These are phyloP conservation scores for Candida gorgasii DNA, from an alignment of 805 yeast species.

Conservation along the genomic window DNA sequence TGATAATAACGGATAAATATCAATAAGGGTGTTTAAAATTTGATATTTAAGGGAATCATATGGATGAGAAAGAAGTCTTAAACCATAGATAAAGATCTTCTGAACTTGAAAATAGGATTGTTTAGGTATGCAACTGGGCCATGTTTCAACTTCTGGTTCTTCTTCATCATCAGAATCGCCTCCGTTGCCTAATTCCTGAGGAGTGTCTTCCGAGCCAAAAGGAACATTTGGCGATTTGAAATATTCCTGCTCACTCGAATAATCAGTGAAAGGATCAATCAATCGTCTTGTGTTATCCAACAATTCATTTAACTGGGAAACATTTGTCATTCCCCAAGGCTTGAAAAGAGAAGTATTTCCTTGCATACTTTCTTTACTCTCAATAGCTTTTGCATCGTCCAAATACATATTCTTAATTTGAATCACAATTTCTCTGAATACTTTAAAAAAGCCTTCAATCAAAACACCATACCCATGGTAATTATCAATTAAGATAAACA, in stretches of 20 bases:
- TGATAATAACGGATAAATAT: slow-evolving; percentile 32
- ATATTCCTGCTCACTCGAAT: slow-evolving; percentile 40
- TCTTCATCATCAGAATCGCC: slow-evolving; percentile 18
- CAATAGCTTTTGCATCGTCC: neutral
- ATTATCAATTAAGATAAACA: slow-evolving; percentile 75
- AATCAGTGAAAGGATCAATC: slow-evolving; percentile 28
- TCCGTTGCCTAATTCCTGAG: slow-evolving; percentile 20
- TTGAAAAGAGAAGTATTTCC: slow-evolving; percentile 24
- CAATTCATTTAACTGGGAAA: slow-evolving; percentile 45
- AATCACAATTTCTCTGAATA: slow-evolving; percentile 61
- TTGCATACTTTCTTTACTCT: neutral
- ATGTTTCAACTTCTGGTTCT: slow-evolving; percentile 27
- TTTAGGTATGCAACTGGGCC: slow-evolving; percentile 71
- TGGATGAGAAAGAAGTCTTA: slow-evolving; percentile 65
- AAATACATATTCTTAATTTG: slow-evolving; percentile 29
- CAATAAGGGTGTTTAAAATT: slow-evolving; percentile 48
- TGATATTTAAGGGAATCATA: slow-evolving; percentile 58
- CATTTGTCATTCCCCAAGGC: slow-evolving; percentile 62
- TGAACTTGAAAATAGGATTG: slow-evolving; percentile 58
- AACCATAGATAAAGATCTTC: slow-evolving; percentile 67
- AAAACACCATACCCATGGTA: slow-evolving; percentile 80
- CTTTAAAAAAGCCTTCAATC: slow-evolving; percentile 70
- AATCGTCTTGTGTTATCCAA: slow-evolving; percentile 37
- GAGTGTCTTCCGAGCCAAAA: slow-evolving; percentile 24
- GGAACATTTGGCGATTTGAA: slow-evolving; percentile 40